These are phyloP conservation scores for Ampelocalamus luodianensis DNA, from an alignment of 176 grass and related monocot genomes.

Conservation along the genomic window DNA sequence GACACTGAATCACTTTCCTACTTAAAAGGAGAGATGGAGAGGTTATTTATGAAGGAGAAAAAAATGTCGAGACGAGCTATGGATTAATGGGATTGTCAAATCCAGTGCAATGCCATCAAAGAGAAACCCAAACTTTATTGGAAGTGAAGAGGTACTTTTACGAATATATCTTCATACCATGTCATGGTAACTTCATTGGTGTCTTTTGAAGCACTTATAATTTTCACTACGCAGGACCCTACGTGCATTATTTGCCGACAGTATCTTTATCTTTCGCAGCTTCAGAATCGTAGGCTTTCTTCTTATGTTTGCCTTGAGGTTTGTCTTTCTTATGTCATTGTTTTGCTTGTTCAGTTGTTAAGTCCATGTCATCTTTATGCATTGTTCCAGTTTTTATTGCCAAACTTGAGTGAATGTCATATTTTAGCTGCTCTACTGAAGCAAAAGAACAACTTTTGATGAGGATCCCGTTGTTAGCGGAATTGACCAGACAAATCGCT, in stretches of 20 bases:
- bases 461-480: no score
- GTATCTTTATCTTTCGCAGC: constrained; percentile 93
- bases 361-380: no score
- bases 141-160: constrained; percentile 81
- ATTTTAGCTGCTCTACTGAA: no score
- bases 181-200: constrained; percentile 17
- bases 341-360: no score
- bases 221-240: constrained; percentile 70
- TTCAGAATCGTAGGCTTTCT: no score
- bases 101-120: constrained; percentile 66
- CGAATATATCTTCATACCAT: neutral
- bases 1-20: constrained; percentile 59
- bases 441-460: no score
- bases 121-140: constrained; percentile 68
- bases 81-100: constrained; percentile 76
- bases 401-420: no score
- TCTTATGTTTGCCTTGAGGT: no score
- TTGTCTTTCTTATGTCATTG: no score
- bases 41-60: constrained; percentile 70
- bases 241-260: constrained; percentile 91
- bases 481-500: no score
- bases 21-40: constrained; percentile 78
- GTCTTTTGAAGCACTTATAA: constrained; percentile 35
- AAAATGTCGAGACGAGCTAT: constrained; percentile 73
- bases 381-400: no score